Percentiles rank a stretch among this genome's conserved stretches.
Conservation (phyloP, 768 basidiomycete genomes). For the Tulasnella sp. region DNA sequence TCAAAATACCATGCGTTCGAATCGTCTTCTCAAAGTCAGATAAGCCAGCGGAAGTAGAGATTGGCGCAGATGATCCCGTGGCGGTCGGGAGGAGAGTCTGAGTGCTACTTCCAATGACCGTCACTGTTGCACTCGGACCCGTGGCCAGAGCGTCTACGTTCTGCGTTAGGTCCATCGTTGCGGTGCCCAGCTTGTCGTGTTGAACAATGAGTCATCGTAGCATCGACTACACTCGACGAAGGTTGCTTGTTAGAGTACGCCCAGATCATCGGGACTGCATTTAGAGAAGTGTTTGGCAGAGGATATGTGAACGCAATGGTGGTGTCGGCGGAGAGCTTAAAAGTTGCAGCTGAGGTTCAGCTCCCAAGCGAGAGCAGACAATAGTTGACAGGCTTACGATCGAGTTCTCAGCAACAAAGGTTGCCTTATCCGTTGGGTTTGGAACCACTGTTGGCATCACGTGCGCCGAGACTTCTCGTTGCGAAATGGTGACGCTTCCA, state of each 20-base stretch:
- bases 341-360: slow-evolving; percentile 17
- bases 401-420: slow-evolving; percentile 27
- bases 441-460: slow-evolving; percentile 45
- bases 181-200: slow-evolving; percentile 36
- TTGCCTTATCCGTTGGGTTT: slow-evolving; percentile 42
- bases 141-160: slow-evolving; percentile 17
- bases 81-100: neutral
- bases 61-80: neutral
- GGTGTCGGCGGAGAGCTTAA: neutral
- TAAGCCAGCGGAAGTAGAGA: slow-evolving; percentile 10
- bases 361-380: slow-evolving; percentile 25
- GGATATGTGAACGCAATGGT: slow-evolving; percentile 14
- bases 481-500: slow-evolving; percentile 51
- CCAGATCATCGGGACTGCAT: slow-evolving; percentile 38
- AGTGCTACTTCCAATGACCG: slow-evolving; percentile 1
- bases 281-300: slow-evolving; percentile 17
- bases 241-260: slow-evolving; percentile 45
- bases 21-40: slow-evolving; percentile 26
- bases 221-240: slow-evolving; percentile 32
- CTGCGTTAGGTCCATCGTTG: slow-evolving; percentile 39
- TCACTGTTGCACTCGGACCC: neutral
- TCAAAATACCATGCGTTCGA: slow-evolving; percentile 41
- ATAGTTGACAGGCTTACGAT: slow-evolving; percentile 26
- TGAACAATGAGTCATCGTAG: slow-evolving; percentile 27
- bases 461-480: slow-evolving; percentile 41